Conservation (phyloP, 768 basidiomycete genomes). For the Lentinula edodes region DNA sequence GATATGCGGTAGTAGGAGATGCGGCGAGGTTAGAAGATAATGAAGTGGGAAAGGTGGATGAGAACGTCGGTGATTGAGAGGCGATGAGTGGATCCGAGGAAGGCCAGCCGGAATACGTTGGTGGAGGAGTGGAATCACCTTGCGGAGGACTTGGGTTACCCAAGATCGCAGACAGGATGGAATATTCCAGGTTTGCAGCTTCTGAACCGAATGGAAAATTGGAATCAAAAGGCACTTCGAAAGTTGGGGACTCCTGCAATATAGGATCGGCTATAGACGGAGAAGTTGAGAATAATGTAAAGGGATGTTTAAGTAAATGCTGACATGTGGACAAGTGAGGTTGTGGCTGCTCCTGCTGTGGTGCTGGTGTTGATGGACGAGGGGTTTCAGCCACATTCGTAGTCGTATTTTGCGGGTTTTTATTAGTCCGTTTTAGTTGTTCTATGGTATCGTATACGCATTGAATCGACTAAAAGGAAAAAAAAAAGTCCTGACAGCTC, state of each 20-base stretch:
- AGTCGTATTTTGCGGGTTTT: not conserved
- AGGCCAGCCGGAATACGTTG: constrained; percentile 39
- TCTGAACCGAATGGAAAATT: constrained; percentile 75
- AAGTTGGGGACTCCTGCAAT: constrained; percentile 52
- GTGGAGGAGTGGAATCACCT: constrained; percentile 32
- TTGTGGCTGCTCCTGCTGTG: constrained; percentile 25
- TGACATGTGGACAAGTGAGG: constrained; percentile 25
- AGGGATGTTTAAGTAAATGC: constrained; percentile 5
- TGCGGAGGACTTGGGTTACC: constrained; percentile 65
- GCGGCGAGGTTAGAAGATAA: not conserved
- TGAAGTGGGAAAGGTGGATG: constrained; percentile 1
- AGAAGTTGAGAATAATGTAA: constrained; percentile 10
- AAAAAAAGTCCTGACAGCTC: constrained; percentile 17
- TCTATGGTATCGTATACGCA: constrained; percentile 32
- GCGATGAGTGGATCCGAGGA: constrained; percentile 25
- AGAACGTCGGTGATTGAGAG: constrained; percentile 21
- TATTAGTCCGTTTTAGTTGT: constrained; percentile 43
- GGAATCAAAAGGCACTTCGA: constrained; percentile 57
- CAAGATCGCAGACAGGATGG: constrained; percentile 87
- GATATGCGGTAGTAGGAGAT: constrained; percentile 26
- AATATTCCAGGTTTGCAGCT: constrained; percentile 92
- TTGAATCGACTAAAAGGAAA: constrained; percentile 19
- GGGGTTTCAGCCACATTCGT: not conserved
- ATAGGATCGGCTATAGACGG: constrained; percentile 41
- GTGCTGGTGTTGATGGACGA: constrained; percentile 18